Evolutionary conservation across 2,329 filamentous ascomycete species (phyloP), one percentile per base, ranked within the genome.

Genomic region (Amauroascus verrucosus): DNA sequence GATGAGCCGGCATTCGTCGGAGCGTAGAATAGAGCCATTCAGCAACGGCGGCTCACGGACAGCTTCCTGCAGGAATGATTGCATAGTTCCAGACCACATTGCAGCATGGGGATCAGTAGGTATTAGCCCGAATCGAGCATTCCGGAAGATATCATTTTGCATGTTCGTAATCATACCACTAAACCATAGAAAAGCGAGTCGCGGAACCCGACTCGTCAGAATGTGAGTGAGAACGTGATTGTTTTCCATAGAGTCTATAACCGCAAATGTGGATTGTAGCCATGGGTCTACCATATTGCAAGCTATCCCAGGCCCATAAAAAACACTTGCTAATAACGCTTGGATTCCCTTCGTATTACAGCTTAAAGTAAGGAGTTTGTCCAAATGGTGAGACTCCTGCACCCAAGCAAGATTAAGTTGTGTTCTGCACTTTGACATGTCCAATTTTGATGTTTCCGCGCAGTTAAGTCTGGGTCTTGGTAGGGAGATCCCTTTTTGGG

Each of bases 211-310:
- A 32, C 59, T 57, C 58, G 63, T 64, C 37, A 63, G 46, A 57
- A 67, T 64, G 22, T 57, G 59, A 20, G 58, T 58, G 20, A 65
- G 54, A 20, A 61, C 11, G 1, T 54, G 55, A 11, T 56, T 54
- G 18, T 56, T 48, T 6, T 41, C 44, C 26, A 59, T 47, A 33
- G 62, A 28, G 26, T 61, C 54, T 24, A 67, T 62, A 22, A 61
- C 59, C 35, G 61, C 59, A 7, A 64, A 47, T 18, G 56, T 48
- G 50, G 63, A 61, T 52, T 67, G 60, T 5, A 67, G 50, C 64
- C 62, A 67, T 47, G 62, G 58, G 30, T 58, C 61, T n/a, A 58
- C 60, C 2, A 56, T 51, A 54, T 67, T 67, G 56, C 62, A 67
- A 30, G 64, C 51, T 4, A 67, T 53, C 8, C 24, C 52, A 2